These are phyloP conservation scores for Crepidotus variabilis DNA, from an alignment of 768 basidiomycete genomes.

Conservation along the genomic window DNA sequence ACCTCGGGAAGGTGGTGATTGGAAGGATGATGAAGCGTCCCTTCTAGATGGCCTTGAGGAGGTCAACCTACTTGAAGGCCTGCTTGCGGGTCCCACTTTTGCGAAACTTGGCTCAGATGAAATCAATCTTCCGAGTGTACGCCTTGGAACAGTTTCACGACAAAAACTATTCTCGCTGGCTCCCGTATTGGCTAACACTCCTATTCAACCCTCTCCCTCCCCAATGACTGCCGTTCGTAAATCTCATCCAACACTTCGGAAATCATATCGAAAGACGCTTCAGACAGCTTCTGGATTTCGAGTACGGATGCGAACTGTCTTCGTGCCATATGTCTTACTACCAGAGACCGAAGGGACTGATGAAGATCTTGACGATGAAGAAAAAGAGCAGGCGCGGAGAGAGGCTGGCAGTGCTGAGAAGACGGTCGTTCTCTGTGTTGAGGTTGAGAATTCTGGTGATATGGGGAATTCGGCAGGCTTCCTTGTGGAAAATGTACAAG, in stretches of 20 bases:
- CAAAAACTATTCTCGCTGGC: conserved; percentile 63
- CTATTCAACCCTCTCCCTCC: conserved; percentile 42
- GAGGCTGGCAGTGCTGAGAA: conserved; percentile 77
- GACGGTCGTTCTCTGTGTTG: conserved; percentile 87
- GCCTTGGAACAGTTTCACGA: conserved; percentile 67
- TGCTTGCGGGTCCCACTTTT: conserved; percentile 55
- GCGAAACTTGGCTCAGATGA: conserved; percentile 21
- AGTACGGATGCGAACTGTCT: conserved; percentile 92
- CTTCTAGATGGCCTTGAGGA: conserved; percentile 49
- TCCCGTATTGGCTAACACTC: conserved; percentile 39
- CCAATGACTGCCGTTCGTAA: conserved; percentile 44
- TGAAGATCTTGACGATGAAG: conserved; percentile 31
- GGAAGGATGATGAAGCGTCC: conserved; percentile 46
- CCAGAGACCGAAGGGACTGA: conserved; percentile 33
- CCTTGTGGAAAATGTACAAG: conserved; percentile 69
- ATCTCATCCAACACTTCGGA: conserved; percentile 70
- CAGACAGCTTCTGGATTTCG: conserved; percentile 79
- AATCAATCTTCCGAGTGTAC: conserved; percentile 61
- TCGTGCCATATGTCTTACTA: conserved; percentile 80
- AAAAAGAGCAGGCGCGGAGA: conserved; percentile 51
- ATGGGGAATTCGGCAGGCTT: conserved; percentile 60
- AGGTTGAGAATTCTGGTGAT: conserved; percentile 81
- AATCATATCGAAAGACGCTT: conserved; percentile 80
- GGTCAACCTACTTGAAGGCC: conserved; percentile 53
- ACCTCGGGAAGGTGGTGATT: conserved; percentile 23